These are phyloP conservation scores for Alternaria brassicicola DNA, from an alignment of 2,329 filamentous ascomycete genomes.

Conservation along the genomic window DNA sequence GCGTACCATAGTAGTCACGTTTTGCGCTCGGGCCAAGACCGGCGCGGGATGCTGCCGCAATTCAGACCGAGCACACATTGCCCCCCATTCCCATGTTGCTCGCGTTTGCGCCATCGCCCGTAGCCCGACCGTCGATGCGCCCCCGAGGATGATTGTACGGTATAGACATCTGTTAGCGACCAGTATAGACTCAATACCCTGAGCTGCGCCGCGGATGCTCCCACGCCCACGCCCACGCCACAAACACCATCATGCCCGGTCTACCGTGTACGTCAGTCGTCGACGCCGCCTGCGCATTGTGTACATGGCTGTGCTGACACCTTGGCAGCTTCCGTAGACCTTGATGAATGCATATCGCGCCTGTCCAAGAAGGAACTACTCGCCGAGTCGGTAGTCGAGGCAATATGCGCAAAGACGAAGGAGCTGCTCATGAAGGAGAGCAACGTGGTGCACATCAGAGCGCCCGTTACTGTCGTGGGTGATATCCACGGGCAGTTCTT, in stretches of 20 bases:
- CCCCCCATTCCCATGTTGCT: conserved; percentile 22
- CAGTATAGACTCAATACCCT: conserved; percentile 46
- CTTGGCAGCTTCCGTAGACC: conserved; percentile 82
- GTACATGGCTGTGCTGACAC: conserved; percentile 24
- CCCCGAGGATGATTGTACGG: conserved; percentile 50
- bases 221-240: conserved; percentile 21
- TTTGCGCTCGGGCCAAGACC: conserved; percentile 27
- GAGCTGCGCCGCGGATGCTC: conserved; percentile 40
- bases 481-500: conserved; percentile 99
- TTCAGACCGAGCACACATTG: conserved; percentile 18
- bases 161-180: conserved; percentile 47
- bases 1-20: conserved; percentile 28
- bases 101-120: conserved; percentile 25
- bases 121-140: conserved; percentile 35
- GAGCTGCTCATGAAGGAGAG: conserved; percentile 99
- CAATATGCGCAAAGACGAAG: conserved; percentile 98
- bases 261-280: conserved; percentile 54
- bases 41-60: conserved; percentile 18
- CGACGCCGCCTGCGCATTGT: conserved; percentile 6
- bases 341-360: conserved; percentile 97
- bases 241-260: conserved; percentile 54
- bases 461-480: conserved; percentile 94
- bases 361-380: conserved; percentile 97
- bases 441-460: conserved; percentile 96
- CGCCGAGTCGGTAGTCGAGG: conserved; percentile 96